phyloP scores from a whole-genome alignment of 2,329 filamentous ascomycete species.

The Colletotrichum tabaci region DNA sequence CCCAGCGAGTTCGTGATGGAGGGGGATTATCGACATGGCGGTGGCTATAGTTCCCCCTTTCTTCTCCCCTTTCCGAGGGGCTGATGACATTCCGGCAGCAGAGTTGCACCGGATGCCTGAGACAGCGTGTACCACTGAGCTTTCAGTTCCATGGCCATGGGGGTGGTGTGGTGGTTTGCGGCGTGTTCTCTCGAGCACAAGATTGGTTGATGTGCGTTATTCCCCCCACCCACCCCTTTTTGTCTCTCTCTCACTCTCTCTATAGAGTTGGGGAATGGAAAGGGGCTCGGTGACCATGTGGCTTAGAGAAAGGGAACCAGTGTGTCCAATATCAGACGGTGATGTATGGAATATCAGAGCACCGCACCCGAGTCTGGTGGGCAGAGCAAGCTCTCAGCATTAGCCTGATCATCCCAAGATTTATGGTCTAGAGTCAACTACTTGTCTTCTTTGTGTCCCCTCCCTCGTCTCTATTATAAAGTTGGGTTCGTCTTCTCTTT shows the following conservation, averaged over 20 bases:
- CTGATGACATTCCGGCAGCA: conserved; percentile 6
- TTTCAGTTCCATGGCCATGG: background rate
- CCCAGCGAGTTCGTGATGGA: conserved; percentile 30
- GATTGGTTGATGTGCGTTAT: conserved; percentile 12
- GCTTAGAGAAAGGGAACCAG: conserved; percentile 15
- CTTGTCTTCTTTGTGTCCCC: background rate
- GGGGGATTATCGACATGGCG: conserved; percentile 23
- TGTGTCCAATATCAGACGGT: conserved; percentile 37
- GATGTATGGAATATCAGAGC: conserved; percentile 30
- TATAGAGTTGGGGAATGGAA: background rate
- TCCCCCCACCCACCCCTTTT: too few species aligned
- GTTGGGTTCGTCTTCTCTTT: conserved; percentile 33
- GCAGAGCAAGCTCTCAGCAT: background rate
- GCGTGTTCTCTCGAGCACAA: conserved; percentile 17
- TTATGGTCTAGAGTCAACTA: background rate
- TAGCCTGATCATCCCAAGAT: conserved; percentile 21
- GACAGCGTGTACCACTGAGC: conserved; percentile 23
- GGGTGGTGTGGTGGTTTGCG: background rate
- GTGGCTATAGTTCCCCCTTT: conserved; percentile 27
- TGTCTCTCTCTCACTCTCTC: too few species aligned
- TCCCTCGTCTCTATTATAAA: conserved; percentile 23
- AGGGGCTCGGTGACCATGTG: conserved; percentile 7
- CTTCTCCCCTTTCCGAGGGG: conserved; percentile 8
- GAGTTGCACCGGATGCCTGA: conserved; percentile 27
- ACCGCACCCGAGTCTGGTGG: background rate